These are phyloP conservation scores for Paecilomyces sp. DNA, from an alignment of 2,329 filamentous ascomycete genomes.

Conservation along the genomic window DNA sequence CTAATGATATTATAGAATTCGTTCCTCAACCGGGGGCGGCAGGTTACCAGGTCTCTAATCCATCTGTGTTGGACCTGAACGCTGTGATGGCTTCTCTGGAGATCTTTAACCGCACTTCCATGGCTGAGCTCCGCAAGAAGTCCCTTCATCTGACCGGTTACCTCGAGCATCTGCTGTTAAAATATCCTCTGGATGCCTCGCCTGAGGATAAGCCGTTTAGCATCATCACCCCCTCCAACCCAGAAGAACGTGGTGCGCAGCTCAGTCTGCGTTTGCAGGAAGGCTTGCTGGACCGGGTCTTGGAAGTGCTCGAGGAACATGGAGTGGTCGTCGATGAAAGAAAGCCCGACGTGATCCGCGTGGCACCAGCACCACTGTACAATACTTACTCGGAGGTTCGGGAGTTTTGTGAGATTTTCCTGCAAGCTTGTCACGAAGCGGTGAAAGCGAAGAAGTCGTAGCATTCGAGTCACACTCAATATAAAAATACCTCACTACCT, in stretches of 20 bases:
- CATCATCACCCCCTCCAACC: conserved; percentile 64
- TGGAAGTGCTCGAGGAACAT: conserved; percentile 55
- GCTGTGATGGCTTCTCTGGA: conserved; percentile 66
- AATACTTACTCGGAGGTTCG: conserved; percentile 70
- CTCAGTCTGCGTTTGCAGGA: conserved; percentile 64
- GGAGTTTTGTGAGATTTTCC: conserved; percentile 51
- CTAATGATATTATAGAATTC: conserved; percentile 44
- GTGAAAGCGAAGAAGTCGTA: conserved; percentile 12
- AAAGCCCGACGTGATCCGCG: conserved; percentile 75
- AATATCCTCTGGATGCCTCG: conserved; percentile 20
- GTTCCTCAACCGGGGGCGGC: conserved; percentile 68
- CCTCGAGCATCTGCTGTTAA: conserved; percentile 59
- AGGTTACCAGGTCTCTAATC: conserved; percentile 82
- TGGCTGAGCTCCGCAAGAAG: conserved; percentile 62
- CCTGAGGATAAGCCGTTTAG: conserved; percentile 41
- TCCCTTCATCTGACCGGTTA: conserved; percentile 69
- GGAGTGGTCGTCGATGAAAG: conserved; percentile 76
- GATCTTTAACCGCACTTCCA: conserved; percentile 65
- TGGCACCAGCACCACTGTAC: conserved; percentile 79
- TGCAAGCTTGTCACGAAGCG: conserved; percentile 39
- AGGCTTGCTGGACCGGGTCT: conserved; percentile 64
- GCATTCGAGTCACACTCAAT: neutral
- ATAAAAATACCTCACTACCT: neutral
- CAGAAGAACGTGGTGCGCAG: conserved; percentile 66
- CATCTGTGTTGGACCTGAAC: conserved; percentile 69